A percentile compares a stretch with the other conserved stretches of the same genome.
Evolutionary conservation across 2,329 filamentous ascomycete genomes (phyloP).

Genomic region (Hypoxylon sp.): DNA sequence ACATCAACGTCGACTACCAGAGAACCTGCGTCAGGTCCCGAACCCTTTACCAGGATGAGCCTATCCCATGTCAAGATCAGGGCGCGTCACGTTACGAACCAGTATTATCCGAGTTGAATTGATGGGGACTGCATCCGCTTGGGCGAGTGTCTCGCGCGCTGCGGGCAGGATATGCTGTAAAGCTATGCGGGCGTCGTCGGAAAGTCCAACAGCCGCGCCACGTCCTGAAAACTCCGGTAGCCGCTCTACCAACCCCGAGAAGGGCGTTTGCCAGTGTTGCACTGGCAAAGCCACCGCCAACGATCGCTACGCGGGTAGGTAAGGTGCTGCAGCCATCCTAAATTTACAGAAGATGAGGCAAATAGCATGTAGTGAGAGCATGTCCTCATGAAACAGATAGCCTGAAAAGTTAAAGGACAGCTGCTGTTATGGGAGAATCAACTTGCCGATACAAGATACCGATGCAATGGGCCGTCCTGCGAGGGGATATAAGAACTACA

Average conservation of each 20-base stretch:
- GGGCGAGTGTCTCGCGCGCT: background rate
- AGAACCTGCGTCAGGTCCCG: background rate
- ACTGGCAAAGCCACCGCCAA: conserved; percentile 37
- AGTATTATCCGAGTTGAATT: background rate
- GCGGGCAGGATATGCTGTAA: conserved; percentile 15
- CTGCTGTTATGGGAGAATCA: background rate
- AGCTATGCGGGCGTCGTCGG: conserved; percentile 1
- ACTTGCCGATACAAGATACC: background rate
- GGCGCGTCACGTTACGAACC: background rate
- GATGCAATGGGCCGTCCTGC: background rate
- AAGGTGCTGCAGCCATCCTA: background rate
- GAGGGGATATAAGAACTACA: background rate
- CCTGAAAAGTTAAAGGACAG: background rate
- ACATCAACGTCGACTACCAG: background rate
- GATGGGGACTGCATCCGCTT: background rate
- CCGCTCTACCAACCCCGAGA: no score
- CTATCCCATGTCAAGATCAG: background rate
- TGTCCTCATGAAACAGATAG: background rate
- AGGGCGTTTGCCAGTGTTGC: conserved; percentile 38
- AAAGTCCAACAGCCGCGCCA: conserved; percentile 31
- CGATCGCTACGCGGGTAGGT: conserved; percentile 3
- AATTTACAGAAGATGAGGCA: background rate
- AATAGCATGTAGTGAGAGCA: background rate
- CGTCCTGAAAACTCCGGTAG: conserved; percentile 37
- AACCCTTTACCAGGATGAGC: background rate